Percentiles rank a stretch among this genome's conserved stretches.
These are phyloP conservation scores for Hansfordia pulvinata DNA, from an alignment of 2,329 filamentous ascomycete species.

Conservation along the genomic window DNA sequence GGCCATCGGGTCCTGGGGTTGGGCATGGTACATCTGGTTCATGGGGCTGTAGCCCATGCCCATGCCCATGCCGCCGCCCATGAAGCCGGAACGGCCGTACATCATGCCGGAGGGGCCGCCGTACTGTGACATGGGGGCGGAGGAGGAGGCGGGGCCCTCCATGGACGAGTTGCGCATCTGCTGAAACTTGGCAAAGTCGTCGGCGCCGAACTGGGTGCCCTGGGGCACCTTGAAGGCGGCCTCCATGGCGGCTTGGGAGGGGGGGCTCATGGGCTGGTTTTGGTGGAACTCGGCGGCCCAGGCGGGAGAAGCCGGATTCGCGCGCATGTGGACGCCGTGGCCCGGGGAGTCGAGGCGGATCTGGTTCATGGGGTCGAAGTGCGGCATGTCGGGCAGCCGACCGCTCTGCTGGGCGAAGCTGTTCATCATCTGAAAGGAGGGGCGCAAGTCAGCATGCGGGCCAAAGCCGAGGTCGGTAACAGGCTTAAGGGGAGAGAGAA, in stretches of 20 bases:
- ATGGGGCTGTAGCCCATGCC: conserved; percentile 33
- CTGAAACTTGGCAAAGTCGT: conserved; percentile 81
- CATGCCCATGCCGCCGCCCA: conserved; percentile 21
- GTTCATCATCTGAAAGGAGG: conserved; percentile 89
- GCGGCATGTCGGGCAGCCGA: conserved; percentile 37
- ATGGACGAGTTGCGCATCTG: conserved; percentile 51
- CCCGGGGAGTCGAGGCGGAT: conserved; percentile 30
- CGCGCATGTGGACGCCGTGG: conserved; percentile 37
- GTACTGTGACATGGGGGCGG: conserved; percentile 45
- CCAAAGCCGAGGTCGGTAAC: no score
- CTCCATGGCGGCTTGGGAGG: conserved; percentile 59
- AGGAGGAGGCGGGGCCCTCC: conserved; percentile 33
- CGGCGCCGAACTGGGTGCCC: conserved; percentile 55
- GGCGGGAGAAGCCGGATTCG: conserved; percentile 37
- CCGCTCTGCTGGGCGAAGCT: conserved; percentile 75
- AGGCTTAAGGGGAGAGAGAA: no score
- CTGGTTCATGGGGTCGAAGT: conserved; percentile 29
- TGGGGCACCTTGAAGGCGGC: conserved; percentile 48
- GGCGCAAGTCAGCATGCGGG: no score
- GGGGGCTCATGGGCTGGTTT: no score
- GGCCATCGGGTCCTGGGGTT: conserved; percentile 31
- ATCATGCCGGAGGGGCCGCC: conserved; percentile 44
- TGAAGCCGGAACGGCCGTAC: no score
- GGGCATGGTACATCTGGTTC: conserved; percentile 43
- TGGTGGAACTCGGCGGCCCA: conserved; percentile 38